These are phyloP conservation scores for Hypomyces perniciosus DNA, from an alignment of 2,329 filamentous ascomycete genomes.

Conservation along the genomic window DNA sequence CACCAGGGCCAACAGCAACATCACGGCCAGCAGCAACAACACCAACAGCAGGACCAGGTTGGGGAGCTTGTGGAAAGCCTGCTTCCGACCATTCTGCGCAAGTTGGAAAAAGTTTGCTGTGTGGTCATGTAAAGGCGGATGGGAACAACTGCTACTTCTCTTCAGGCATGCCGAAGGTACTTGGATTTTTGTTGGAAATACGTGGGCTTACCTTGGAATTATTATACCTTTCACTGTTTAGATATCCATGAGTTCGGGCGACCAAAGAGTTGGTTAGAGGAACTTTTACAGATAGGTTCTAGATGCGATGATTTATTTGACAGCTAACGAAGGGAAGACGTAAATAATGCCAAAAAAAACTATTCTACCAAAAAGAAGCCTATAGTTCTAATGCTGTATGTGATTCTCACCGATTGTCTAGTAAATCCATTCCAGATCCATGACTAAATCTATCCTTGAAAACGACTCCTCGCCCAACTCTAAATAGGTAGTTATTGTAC, in stretches of 20 bases:
- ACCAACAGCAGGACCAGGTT: conserved; percentile 45
- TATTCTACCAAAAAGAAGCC: neutral
- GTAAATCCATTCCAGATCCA: conserved; percentile 2
- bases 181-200: neutral
- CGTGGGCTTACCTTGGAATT: neutral
- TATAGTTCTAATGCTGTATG: neutral
- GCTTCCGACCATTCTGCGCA: conserved; percentile 54
- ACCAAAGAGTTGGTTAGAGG: neutral
- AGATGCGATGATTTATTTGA: neutral
- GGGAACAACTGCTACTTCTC: neutral
- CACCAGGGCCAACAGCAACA: conserved; percentile 28
- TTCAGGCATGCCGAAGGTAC: no score
- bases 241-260: neutral
- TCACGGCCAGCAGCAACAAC: conserved; percentile 29
- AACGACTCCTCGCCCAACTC: neutral
- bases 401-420: neutral
- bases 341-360: neutral
- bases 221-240: neutral
- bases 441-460: conserved; percentile 2
- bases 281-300: neutral
- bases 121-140: conserved; percentile 58
- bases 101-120: conserved; percentile 65
- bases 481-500: neutral
- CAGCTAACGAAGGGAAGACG: neutral
- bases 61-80: conserved; percentile 56